Conservation (phyloP, 2,329 filamentous ascomycete species). For the Diaporthe velutina region DNA sequence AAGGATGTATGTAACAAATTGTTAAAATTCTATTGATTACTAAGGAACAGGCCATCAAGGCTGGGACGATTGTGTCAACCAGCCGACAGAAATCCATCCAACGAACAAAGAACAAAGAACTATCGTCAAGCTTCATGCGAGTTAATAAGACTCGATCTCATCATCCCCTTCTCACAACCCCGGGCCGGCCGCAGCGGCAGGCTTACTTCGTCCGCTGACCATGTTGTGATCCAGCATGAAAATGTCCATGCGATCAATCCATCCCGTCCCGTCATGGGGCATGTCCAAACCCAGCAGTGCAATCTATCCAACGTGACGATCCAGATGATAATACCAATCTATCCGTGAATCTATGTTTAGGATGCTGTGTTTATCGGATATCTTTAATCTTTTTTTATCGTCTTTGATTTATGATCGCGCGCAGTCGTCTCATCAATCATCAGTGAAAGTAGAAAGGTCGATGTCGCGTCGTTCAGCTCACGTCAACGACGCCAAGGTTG, state of each 20-base stretch:
- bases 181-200: constrained; percentile 36
- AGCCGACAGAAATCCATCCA: neutral
- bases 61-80: neutral
- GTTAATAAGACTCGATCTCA: neutral
- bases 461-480: constrained; percentile 15
- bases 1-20: neutral
- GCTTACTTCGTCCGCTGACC: constrained; percentile 31
- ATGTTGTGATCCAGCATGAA: constrained; percentile 3
- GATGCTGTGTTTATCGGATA: constrained; percentile 30
- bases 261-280: constrained; percentile 2
- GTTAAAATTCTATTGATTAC: neutral
- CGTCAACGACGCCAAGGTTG: constrained; percentile 21
- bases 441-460: neutral
- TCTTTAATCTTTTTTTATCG: constrained; percentile 21
- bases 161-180: constrained; percentile 14
- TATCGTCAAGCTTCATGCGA: neutral
- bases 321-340: neutral
- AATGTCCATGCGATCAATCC: constrained; percentile 3
- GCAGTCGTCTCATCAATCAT: neutral
- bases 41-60: neutral
- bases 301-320: constrained; percentile 12
- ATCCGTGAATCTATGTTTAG: constrained; percentile 23
- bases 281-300: neutral
- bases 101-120: neutral
- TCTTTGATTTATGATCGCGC: constrained; percentile 28